Percentiles rank a stretch among this genome's conserved stretches.
These are phyloP conservation scores for Erythrobasidium hasegawianum DNA, from an alignment of 1,284 basidiomycete species.

Conservation along the genomic window DNA sequence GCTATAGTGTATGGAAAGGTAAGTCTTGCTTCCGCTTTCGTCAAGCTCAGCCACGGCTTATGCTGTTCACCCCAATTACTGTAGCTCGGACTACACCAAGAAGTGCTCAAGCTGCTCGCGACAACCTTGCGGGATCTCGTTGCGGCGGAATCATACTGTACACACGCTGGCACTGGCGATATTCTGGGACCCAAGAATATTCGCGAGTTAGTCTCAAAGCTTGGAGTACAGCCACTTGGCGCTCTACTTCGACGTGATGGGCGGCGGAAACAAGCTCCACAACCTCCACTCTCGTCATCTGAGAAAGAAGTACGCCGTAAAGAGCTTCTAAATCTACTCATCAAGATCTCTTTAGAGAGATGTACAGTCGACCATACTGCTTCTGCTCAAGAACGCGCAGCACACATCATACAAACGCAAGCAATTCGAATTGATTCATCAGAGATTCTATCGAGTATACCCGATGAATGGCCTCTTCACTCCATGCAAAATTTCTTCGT, in stretches of 20 bases:
- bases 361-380: conserved; percentile 1
- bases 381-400: conserved; percentile 15
- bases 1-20: conserved; percentile 19
- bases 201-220: conserved; percentile 7
- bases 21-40: background rate
- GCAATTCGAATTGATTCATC: conserved; percentile 19
- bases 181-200: conserved; percentile 18
- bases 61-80: too few species aligned
- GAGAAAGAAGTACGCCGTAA: conserved; percentile 9
- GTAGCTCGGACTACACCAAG: conserved; percentile 9
- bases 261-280: conserved; percentile 5
- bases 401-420: conserved; percentile 30
- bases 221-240: conserved; percentile 1
- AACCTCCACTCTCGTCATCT: background rate
- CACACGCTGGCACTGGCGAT: conserved; percentile 25
- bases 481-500: conserved; percentile 24
- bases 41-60: too few species aligned
- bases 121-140: conserved; percentile 17
- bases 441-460: conserved; percentile 24
- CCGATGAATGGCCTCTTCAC: conserved; percentile 26
- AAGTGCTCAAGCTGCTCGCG: conserved; percentile 16
- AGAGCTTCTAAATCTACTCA: conserved; percentile 22
- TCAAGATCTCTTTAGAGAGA: conserved; percentile 27
- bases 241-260: conserved; percentile 29
- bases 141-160: conserved; percentile 29